Evolutionary conservation across 176 grass and related monocot genomes (phyloP).

Genomic region (Oryza officinalis): DNA sequence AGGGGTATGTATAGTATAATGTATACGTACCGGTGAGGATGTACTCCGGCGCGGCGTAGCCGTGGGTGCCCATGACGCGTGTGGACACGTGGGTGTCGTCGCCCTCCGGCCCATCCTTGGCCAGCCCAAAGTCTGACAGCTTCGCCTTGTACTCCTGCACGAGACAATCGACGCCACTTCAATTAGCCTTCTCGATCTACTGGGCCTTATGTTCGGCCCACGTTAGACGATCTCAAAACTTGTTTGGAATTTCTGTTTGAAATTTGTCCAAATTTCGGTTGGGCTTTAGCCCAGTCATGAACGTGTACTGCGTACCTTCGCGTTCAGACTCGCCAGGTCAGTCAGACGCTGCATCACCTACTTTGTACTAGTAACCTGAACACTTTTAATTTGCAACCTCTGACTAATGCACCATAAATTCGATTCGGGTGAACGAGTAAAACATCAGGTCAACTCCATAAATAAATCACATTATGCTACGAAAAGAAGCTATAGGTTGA

Average conservation of each 20-base stretch:
- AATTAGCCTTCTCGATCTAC: too few relatives aligned
- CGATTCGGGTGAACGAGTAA: not conserved
- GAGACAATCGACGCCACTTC: too few relatives aligned
- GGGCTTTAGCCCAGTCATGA: not conserved
- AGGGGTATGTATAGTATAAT: too few relatives aligned
- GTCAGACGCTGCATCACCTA: not conserved
- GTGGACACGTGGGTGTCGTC: conserved; percentile 87
- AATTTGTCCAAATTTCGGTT: not conserved
- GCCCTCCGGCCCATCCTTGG: conserved; percentile 80
- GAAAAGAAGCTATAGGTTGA: too few relatives aligned
- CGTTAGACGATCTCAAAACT: not conserved
- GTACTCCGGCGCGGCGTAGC: conserved; percentile 91
- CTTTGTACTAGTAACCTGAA: not conserved
- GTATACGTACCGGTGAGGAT: conserved; percentile 63
- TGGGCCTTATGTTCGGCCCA: not conserved
- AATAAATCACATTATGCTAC: not conserved
- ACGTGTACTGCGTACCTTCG: not conserved
- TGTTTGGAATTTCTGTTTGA: not conserved
- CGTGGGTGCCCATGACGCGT: conserved; percentile 87
- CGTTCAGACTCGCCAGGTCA: not conserved
- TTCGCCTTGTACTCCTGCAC: conserved; percentile 72
- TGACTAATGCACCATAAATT: not conserved
- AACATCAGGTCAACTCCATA: not conserved
- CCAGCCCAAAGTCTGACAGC: conserved; percentile 82
- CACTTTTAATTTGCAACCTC: not conserved